Evolutionary conservation across 495 filamentous ascomycete genomes (phyloP).

Genomic region (Melanomma pulvis-pyrius): DNA sequence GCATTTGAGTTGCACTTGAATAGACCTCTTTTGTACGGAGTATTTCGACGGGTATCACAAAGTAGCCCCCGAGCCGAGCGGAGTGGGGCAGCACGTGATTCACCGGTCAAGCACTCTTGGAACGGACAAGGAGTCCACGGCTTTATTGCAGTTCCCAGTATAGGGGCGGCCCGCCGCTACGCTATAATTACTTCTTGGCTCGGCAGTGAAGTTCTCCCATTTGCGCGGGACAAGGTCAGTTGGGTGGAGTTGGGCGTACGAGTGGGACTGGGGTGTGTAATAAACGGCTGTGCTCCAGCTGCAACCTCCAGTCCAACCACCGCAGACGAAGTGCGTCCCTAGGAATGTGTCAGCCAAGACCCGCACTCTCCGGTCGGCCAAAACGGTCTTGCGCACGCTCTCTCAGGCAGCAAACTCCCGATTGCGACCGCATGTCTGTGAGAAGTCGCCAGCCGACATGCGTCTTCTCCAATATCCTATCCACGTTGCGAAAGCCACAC

Average conservation of each 20-base stretch:
- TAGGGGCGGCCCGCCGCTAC: not conserved
- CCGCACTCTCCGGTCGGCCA: conserved; percentile 10
- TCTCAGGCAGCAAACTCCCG: conserved; percentile 24
- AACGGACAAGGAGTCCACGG: conserved; percentile 1
- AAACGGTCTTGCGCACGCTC: conserved; percentile 22
- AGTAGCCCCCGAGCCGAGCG: too few species aligned
- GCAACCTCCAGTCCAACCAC: conserved; percentile 24
- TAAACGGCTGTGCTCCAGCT: conserved; percentile 18
- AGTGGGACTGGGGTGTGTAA: conserved; percentile 11
- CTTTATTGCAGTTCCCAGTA: conserved; percentile 17
- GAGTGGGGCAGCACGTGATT: conserved; percentile 9
- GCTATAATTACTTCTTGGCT: conserved; percentile 17
- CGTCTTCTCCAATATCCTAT: conserved; percentile 12
- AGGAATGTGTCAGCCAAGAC: conserved; percentile 31
- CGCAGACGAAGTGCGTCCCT: conserved; percentile 10
- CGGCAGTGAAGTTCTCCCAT: conserved; percentile 7
- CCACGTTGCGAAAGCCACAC: conserved; percentile 28
- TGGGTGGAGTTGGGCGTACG: not conserved
- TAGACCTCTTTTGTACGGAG: conserved; percentile 6
- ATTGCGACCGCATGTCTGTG: conserved; percentile 5
- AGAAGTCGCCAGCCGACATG: conserved; percentile 21
- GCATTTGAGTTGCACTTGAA: not conserved
- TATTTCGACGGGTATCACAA: too few species aligned
- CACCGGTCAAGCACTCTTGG: conserved; percentile 1
- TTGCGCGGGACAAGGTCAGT: not conserved